These are phyloP conservation scores for Kregervanrija fluxuum DNA, from an alignment of 805 yeast species.

Conservation along the genomic window DNA sequence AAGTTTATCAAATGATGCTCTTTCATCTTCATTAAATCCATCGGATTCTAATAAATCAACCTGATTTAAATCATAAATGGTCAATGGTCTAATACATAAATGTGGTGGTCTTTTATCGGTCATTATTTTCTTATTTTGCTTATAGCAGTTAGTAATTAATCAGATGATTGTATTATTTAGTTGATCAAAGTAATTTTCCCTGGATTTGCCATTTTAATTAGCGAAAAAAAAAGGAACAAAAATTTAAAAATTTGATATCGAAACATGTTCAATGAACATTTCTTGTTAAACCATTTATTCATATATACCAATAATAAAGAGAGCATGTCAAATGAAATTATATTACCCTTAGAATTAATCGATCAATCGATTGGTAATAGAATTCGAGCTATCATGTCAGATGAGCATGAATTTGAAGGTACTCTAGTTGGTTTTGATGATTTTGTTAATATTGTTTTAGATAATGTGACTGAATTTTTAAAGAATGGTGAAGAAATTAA, in stretches of 20 bases:
- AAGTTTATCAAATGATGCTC: slow-evolving; percentile 57
- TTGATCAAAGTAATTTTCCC: too few relatives aligned
- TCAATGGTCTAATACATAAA: slow-evolving; percentile 67
- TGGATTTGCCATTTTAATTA: too few relatives aligned
- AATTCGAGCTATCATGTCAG: slow-evolving; percentile 63
- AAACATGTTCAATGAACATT: too few relatives aligned
- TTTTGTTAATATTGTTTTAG: slow-evolving; percentile 84
- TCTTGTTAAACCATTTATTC: too few relatives aligned
- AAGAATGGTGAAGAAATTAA: slow-evolving; percentile 37
- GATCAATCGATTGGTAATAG: slow-evolving; percentile 81
- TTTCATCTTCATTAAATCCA: slow-evolving; percentile 67
- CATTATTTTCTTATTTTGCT: background rate
- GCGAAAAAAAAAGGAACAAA: too few relatives aligned
- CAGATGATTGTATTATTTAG: too few relatives aligned
- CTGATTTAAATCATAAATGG: slow-evolving; percentile 63
- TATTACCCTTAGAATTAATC: slow-evolving; percentile 72
- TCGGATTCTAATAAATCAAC: slow-evolving; percentile 52
- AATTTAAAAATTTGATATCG: too few relatives aligned
- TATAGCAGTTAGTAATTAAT: background rate
- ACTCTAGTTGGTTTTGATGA: slow-evolving; percentile 90
- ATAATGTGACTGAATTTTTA: slow-evolving; percentile 61
- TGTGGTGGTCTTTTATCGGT: slow-evolving; percentile 40
- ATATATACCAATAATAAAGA: too few relatives aligned
- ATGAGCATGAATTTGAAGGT: slow-evolving; percentile 76
- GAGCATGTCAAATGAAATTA: slow-evolving; percentile 7